Evolutionary conservation across 306 rosid genomes (phyloP).

Genomic region (Lagenaria siceraria): DNA sequence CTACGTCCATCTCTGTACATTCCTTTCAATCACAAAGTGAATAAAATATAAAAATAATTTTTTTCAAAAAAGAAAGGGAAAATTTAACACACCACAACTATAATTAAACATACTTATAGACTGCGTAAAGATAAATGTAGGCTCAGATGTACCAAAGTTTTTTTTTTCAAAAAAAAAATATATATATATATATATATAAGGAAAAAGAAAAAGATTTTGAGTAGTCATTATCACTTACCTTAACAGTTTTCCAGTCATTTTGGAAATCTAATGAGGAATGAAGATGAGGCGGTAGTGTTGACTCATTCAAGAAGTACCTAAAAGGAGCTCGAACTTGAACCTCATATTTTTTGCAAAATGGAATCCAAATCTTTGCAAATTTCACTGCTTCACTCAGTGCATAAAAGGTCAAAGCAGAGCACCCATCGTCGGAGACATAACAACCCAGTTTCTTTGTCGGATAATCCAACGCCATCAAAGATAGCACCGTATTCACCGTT

Average conservation of each 20-base stretch:
- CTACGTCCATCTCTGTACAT: too few species aligned
- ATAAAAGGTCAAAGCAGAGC: constrained; percentile 35
- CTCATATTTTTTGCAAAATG: constrained; percentile 45
- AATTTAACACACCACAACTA: too few species aligned
- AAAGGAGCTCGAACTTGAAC: constrained; percentile 57
- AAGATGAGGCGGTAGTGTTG: background rate
- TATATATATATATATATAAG: too few species aligned
- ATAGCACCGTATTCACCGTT: constrained; percentile 51
- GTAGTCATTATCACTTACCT: background rate
- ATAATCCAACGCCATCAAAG: constrained; percentile 59
- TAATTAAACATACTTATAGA: too few species aligned
- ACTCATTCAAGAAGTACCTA: constrained; percentile 22
- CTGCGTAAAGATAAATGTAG: too few species aligned
- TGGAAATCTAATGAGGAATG: constrained; percentile 3
- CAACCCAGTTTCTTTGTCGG: constrained; percentile 64
- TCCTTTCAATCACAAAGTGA: too few species aligned
- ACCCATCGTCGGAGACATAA: constrained; percentile 73
- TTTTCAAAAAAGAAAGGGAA: too few species aligned
- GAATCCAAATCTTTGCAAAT: constrained; percentile 55
- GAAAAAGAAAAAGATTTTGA: background rate
- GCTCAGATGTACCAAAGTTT: too few species aligned
- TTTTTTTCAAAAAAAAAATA: too few species aligned
- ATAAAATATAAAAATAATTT: too few species aligned
- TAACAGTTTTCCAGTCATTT: constrained; percentile 18
- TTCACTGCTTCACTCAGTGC: constrained; percentile 38